Base-by-base conservation (phyloP, 768 basidiomycete genomes). In the Trametopsis cervina region DNA sequence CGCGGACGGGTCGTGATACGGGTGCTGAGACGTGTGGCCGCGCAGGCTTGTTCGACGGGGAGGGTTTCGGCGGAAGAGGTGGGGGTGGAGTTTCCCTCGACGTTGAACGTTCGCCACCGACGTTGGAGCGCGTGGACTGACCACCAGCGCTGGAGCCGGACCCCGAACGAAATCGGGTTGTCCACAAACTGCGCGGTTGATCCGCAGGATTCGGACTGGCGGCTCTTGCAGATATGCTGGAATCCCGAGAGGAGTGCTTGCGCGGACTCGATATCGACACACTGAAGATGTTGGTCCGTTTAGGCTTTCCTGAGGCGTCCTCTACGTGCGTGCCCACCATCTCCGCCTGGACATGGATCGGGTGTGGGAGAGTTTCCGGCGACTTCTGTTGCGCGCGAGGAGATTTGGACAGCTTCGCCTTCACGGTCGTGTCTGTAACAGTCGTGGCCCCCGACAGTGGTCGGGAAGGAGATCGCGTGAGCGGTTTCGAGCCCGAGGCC, bases 371-470 rank as follows among this genome's bases (percentile, higher is more conserved):
- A 15, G 15, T 15, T 20, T 46, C 36, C 27, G 47, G 22, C 37
- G 45, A 12, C 42, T 37, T 26, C 41, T 21, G 13, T 26, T 27
- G 23, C 39, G 46, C 2, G 27, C 23, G 33, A 44, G 42, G 40
- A 7, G 51, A 35, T n/a, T 52, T 58, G 2, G 53, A 56, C 6
- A 43, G 41, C 47, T 37, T 54, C 11, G n/a, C 47, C 4, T 75
- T 78, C 46, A 79, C 69, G 4, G 83, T 83, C 17, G 75, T 71
- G 56, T 77, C 76, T 2, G 83, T 83, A 1, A 77, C 74, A 15
- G 77, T 77, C 0, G 83, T 83, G 0, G 77, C 80, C 18, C 79
- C 75, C 2, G 83, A 85, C 20, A 87, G 65, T 3, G 85, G 85
- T 4, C 84, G 76, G 18, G 77, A 80, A 68, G 48, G 66, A 50